Evolutionary conservation across 1,284 basidiomycete species (phyloP).

Genomic region (Kalmanozyma brasiliensis): DNA sequence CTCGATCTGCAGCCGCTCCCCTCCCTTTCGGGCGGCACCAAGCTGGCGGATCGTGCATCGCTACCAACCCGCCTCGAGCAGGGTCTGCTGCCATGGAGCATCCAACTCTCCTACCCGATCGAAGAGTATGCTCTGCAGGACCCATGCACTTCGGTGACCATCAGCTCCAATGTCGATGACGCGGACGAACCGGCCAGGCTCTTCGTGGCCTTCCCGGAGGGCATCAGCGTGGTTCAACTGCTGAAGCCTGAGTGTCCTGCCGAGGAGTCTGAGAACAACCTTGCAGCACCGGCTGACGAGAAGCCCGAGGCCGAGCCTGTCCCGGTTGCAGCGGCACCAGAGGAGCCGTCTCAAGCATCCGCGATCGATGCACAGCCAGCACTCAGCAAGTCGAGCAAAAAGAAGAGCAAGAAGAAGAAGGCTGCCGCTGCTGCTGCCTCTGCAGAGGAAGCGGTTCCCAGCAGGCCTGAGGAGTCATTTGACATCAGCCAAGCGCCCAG

Average conservation of each 20-base stretch:
- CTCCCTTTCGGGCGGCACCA: not conserved
- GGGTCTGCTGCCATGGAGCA: conserved; percentile 22
- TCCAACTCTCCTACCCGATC: conserved; percentile 25
- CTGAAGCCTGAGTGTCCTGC: not conserved
- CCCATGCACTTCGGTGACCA: conserved; percentile 26
- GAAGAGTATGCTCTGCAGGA: conserved; percentile 28
- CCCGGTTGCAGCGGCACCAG: not conserved
- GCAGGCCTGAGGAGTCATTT: not conserved
- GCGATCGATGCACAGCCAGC: conserved; percentile 1
- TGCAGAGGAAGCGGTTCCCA: not conserved
- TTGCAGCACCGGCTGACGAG: not conserved
- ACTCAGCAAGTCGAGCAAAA: conserved; percentile 21
- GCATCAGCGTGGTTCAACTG: conserved; percentile 21
- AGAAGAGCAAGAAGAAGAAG: conserved; percentile 33
- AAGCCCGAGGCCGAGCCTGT: not conserved
- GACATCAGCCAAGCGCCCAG: not conserved
- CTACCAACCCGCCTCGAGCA: conserved; percentile 1
- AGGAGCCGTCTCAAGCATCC: not conserved
- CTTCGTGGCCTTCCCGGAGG: conserved; percentile 28
- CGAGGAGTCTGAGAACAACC: not conserved
- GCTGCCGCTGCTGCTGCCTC: not conserved
- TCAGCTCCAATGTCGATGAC: conserved; percentile 1
- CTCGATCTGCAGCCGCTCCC: conserved; percentile 26
- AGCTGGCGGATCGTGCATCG: no score
- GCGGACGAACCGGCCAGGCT: conserved; percentile 12